A percentile compares a stretch with the other conserved stretches of the same genome.
phyloP scores from a whole-genome alignment of 2,329 filamentous ascomycete genomes.

The Nemania diffusa region DNA sequence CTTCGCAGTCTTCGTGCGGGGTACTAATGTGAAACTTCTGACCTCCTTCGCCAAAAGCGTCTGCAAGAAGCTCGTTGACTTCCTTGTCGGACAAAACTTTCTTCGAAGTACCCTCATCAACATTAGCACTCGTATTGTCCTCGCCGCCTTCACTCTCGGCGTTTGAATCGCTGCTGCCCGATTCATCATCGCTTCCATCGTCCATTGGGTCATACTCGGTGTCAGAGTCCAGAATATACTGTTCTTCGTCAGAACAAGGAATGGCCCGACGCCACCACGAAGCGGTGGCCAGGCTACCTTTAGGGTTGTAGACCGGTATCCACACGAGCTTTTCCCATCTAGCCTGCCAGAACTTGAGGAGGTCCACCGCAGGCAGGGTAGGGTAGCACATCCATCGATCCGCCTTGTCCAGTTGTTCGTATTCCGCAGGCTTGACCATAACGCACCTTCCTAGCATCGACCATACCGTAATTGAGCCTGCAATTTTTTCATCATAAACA shows the following conservation, averaged over 20 bases:
- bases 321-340: slow-evolving; percentile 10
- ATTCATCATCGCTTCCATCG: neutral
- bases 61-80: neutral
- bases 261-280: neutral
- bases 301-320: neutral
- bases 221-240: neutral
- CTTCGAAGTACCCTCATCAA: neutral
- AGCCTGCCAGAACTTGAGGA: slow-evolving; percentile 2
- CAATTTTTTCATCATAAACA: neutral
- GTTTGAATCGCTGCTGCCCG: neutral
- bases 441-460: neutral
- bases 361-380: neutral
- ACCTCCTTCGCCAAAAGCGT: neutral
- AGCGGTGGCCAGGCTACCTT: neutral
- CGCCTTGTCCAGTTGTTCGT: neutral
- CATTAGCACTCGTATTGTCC: neutral
- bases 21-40: neutral
- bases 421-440: neutral
- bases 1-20: too few relatives aligned
- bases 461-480: slow-evolving; percentile 2
- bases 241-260: neutral
- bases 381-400: slow-evolving; percentile 9
- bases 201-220: neutral
- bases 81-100: neutral
- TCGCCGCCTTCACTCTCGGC: neutral